Conservation (phyloP, 345 rosid genomes). For the Carallia brachiata region DNA sequence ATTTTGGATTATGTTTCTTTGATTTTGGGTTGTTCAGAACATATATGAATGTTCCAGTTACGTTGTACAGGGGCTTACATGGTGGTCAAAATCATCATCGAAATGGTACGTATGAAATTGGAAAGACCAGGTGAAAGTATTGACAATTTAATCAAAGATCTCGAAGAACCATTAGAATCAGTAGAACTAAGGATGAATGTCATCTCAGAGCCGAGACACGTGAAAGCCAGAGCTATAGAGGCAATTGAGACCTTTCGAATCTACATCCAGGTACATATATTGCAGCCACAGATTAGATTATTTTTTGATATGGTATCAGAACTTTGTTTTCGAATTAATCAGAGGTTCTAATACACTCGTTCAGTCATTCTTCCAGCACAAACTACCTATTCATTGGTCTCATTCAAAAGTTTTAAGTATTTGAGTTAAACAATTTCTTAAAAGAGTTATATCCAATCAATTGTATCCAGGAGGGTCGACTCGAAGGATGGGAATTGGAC, state of each 20-base stretch:
- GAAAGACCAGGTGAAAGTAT: conserved; percentile 64
- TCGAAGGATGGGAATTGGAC: conserved; percentile 81
- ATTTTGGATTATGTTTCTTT: neutral
- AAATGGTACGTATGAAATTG: conserved; percentile 81
- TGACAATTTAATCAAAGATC: conserved; percentile 69
- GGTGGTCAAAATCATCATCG: conserved; percentile 88
- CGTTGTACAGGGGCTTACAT: conserved; percentile 68
- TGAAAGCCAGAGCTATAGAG: conserved; percentile 65
- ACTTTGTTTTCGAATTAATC: too few species aligned
- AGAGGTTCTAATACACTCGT: too few species aligned
- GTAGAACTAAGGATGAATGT: conserved; percentile 72
- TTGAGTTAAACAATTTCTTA: too few species aligned
- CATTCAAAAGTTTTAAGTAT: too few species aligned
- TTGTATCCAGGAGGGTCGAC: conserved; percentile 50
- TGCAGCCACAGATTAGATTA: too few species aligned
- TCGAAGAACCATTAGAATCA: conserved; percentile 69
- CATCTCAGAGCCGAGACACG: conserved; percentile 61
- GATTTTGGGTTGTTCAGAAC: neutral
- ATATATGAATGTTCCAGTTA: neutral
- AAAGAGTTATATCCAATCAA: too few species aligned
- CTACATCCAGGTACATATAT: conserved; percentile 51
- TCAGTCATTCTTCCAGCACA: too few species aligned
- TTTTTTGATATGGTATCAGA: too few species aligned
- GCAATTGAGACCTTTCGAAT: conserved; percentile 71
- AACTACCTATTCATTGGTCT: too few species aligned